A percentile compares a stretch with the other conserved stretches of the same genome.
Evolutionary conservation across 371 early-diverging fungal genomes (phyloP).

Genomic region (Nematocida sp.): DNA sequence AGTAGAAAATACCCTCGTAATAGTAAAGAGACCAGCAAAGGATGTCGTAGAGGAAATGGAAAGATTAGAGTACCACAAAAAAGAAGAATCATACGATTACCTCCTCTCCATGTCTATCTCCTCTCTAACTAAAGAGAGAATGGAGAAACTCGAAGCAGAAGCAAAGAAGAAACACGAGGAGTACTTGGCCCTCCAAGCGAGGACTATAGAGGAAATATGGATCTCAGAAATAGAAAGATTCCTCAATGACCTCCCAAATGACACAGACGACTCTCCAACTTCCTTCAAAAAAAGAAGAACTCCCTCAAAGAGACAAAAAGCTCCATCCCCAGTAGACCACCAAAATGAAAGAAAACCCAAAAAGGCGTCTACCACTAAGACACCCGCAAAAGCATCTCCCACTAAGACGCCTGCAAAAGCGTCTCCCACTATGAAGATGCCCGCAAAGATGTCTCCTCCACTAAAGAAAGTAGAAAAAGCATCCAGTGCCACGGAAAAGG

Average conservation of each 20-base stretch:
- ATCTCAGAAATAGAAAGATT: conserved; percentile 71
- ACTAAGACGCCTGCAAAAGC: neutral
- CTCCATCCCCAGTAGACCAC: no score
- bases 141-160: conserved; percentile 75
- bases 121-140: conserved; percentile 81
- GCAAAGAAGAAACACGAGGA: conserved; percentile 71
- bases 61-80: conserved; percentile 70
- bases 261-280: neutral
- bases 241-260: conserved; percentile 3
- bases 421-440: no score
- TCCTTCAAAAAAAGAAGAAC: conserved; percentile 15
- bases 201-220: conserved; percentile 80
- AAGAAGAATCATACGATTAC: conserved; percentile 79
- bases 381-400: neutral
- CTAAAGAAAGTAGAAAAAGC: no score
- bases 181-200: conserved; percentile 71
- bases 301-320: no score
- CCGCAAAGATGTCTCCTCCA: no score
- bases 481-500: no score
- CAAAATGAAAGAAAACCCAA: no score
- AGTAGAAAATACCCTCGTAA: conserved; percentile 74
- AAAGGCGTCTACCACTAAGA: neutral
- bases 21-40: conserved; percentile 77
- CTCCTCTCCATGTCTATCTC: conserved; percentile 84
- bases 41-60: conserved; percentile 76